Evolutionary conservation across 257 asterid species (phyloP).

Genomic region (Verbascum thapsus): DNA sequence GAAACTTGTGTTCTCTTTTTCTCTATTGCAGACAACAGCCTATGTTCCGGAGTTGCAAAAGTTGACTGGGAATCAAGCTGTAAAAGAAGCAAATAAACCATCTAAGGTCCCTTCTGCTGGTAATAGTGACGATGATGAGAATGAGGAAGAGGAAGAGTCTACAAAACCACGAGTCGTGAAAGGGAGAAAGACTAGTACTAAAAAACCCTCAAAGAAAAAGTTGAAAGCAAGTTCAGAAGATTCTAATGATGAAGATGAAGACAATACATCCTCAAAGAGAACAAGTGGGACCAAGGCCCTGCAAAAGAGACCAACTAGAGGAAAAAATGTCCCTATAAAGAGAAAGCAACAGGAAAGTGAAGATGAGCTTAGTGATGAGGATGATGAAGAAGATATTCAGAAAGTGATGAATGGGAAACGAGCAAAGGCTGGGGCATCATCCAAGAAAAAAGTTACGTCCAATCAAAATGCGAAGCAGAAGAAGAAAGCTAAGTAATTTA

Average conservation of each 20-base stretch:
- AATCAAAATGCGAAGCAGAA: conserved; percentile 41
- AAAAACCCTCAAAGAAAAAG: conserved; percentile 46
- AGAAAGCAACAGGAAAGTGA: conserved; percentile 56
- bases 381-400: conserved; percentile 37
- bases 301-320: conserved; percentile 43
- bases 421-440: conserved; percentile 38
- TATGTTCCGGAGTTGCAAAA: conserved; percentile 90
- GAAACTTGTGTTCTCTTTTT: conserved; percentile 13
- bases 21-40: conserved; percentile 79
- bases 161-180: conserved; percentile 29
- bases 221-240: conserved; percentile 32
- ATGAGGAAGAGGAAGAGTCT: conserved; percentile 45
- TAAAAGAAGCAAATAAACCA: conserved; percentile 45
- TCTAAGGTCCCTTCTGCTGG: conserved; percentile 35
- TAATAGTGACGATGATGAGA: conserved; percentile 35
- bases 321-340: conserved; percentile 46
- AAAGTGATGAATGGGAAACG: conserved; percentile 28
- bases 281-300: conserved; percentile 38
- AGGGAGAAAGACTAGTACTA: conserved; percentile 40
- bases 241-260: conserved; percentile 36
- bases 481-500: conserved; percentile 46
- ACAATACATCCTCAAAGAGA: conserved; percentile 36
- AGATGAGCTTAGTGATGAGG: conserved; percentile 34
- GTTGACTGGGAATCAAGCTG: conserved; percentile 59
- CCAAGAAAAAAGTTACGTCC: conserved; percentile 42